These are phyloP conservation scores for Botrytis elliptica DNA, from an alignment of 2,329 filamentous ascomycete genomes.

Conservation along the genomic window DNA sequence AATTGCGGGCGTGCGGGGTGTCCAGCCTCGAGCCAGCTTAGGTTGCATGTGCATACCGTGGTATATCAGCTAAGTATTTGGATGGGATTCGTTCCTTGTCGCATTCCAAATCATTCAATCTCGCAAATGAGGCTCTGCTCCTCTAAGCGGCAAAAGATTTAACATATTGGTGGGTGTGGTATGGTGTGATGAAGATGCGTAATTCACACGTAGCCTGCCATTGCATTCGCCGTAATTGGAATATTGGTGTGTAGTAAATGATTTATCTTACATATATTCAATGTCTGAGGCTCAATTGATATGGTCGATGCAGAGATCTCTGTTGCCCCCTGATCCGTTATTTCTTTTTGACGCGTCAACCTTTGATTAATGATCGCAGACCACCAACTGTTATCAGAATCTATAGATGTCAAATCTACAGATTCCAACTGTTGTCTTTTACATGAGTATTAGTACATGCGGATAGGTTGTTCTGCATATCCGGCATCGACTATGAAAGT, in stretches of 20 bases:
- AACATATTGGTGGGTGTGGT: not conserved
- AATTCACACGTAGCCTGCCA: conserved; percentile 10
- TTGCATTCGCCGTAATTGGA: not conserved
- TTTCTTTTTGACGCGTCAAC: conserved; percentile 8
- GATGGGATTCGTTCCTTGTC: conserved; percentile 7
- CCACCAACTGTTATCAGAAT: conserved; percentile 1
- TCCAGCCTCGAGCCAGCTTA: not conserved
- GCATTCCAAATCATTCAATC: not conserved
- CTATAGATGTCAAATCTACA: not conserved
- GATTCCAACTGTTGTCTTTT: not conserved
- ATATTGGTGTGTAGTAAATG: not conserved
- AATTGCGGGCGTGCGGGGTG: not conserved
- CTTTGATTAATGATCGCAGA: not conserved
- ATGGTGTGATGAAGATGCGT: conserved; percentile 10
- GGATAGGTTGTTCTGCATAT: not conserved
- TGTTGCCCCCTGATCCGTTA: not conserved
- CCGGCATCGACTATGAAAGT: not conserved
- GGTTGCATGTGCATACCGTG: not conserved
- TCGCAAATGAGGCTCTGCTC: not conserved
- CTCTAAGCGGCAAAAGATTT: not conserved
- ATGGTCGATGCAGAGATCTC: not conserved
- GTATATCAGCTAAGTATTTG: not conserved
- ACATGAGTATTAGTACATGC: not conserved
- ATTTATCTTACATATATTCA: conserved; percentile 9
- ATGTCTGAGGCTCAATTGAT: conserved; percentile 2